Evolutionary conservation across 371 early-diverging fungal genomes (phyloP).

Genomic region (Mortierella sp.): DNA sequence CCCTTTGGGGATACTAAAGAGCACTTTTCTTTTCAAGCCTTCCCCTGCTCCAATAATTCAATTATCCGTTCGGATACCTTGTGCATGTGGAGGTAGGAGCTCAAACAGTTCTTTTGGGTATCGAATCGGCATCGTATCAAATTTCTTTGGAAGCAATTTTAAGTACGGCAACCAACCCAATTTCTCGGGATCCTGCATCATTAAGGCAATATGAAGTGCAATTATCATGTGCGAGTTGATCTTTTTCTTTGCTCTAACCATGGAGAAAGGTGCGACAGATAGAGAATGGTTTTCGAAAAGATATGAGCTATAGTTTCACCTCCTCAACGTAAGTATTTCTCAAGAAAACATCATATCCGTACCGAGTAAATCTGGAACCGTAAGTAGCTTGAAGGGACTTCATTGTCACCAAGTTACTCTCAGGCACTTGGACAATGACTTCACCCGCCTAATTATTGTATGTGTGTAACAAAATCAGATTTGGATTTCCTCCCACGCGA

Average conservation of each 20-base stretch:
- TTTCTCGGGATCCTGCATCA: constrained; percentile 58
- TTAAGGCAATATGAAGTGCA: constrained; percentile 62
- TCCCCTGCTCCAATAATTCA: background rate
- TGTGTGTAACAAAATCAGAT: background rate
- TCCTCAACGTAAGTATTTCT: too few relatives aligned
- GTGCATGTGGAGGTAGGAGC: constrained; percentile 60
- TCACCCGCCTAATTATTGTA: constrained; percentile 61
- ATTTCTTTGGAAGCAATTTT: constrained; percentile 66
- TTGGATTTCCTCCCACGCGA: constrained; percentile 2
- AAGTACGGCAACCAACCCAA: constrained; percentile 69
- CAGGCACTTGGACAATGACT: constrained; percentile 70
- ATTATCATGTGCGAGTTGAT: constrained; percentile 66
- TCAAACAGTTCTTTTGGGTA: constrained; percentile 58
- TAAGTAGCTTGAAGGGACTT: constrained; percentile 41
- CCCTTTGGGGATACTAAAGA: too few relatives aligned
- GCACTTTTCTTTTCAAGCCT: too few relatives aligned
- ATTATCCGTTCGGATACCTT: constrained; percentile 33
- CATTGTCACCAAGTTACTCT: constrained; percentile 63
- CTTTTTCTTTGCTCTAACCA: constrained; percentile 19
- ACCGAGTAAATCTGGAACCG: constrained; percentile 51
- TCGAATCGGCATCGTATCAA: constrained; percentile 72
- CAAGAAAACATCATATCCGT: background rate
- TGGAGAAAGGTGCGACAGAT: too few relatives aligned
- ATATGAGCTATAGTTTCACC: too few relatives aligned
- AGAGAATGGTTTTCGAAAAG: too few relatives aligned